These are phyloP conservation scores for Silybum marianum DNA, from an alignment of 129 eudicot genomes.

Conservation along the genomic window DNA sequence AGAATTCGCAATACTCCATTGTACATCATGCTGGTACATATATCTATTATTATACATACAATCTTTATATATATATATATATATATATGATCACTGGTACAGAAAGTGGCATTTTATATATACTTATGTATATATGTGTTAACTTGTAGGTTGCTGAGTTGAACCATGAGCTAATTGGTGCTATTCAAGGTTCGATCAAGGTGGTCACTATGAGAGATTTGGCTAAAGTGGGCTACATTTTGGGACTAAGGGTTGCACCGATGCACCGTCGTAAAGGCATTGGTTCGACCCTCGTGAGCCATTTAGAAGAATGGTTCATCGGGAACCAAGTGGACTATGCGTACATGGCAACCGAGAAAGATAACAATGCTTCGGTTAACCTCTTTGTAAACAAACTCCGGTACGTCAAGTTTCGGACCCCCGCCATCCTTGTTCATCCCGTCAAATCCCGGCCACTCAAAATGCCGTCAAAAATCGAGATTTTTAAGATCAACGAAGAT, in stretches of 20 bases:
- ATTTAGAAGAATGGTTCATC: conserved; percentile 58
- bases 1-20: conserved; percentile 66
- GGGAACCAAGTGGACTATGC: conserved; percentile 50
- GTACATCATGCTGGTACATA: conserved; percentile 60
- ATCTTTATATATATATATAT: background rate
- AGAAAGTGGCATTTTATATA: background rate
- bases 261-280: conserved; percentile 53
- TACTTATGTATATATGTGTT: background rate
- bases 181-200: conserved; percentile 60
- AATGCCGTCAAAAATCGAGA: conserved; percentile 26
- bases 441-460: conserved; percentile 29
- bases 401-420: conserved; percentile 45
- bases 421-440: conserved; percentile 56
- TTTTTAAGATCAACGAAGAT: conserved; percentile 42
- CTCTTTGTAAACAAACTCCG: conserved; percentile 46
- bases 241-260: conserved; percentile 66
- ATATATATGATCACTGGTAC: background rate
- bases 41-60: background rate
- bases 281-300: conserved; percentile 44
- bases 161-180: conserved; percentile 62
- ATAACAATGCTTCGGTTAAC: conserved; percentile 46
- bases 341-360: conserved; percentile 69
- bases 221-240: conserved; percentile 56
- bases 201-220: conserved; percentile 47
- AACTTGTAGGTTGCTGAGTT: conserved; percentile 51